Evolutionary conservation across 805 yeast genomes (phyloP).

Genomic region (Candida gorgasii): DNA sequence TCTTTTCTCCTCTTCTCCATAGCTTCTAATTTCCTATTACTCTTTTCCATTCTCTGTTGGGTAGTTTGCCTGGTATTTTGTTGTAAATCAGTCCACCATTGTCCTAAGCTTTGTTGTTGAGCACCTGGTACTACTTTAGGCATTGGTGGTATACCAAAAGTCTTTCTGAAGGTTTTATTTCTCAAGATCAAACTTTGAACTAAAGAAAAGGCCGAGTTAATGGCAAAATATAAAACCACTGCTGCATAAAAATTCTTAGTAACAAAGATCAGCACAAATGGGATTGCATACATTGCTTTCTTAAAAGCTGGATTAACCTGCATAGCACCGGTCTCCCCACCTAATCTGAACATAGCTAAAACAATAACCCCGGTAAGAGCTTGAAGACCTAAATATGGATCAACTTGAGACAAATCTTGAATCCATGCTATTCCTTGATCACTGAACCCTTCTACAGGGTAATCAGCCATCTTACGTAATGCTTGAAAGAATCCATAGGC

Average conservation of each 20-base stretch:
- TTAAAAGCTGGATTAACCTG: conserved; percentile 57
- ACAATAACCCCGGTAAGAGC: conserved; percentile 76
- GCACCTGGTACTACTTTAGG: conserved; percentile 30
- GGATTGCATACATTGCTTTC: conserved; percentile 69
- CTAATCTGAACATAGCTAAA: conserved; percentile 71
- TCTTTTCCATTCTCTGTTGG: conserved; percentile 32
- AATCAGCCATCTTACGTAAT: conserved; percentile 75
- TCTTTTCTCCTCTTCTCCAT: conserved; percentile 34
- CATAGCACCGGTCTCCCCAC: conserved; percentile 88
- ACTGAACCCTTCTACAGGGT: conserved; percentile 81
- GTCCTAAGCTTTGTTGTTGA: conserved; percentile 31
- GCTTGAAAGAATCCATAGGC: conserved; percentile 91
- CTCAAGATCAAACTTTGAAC: conserved; percentile 70
- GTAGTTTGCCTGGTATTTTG: conserved; percentile 32
- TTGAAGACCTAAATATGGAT: conserved; percentile 90
- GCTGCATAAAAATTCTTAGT: conserved; percentile 87
- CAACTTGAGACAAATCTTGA: conserved; percentile 73
- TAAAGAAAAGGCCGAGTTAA: conserved; percentile 74
- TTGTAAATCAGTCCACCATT: conserved; percentile 38
- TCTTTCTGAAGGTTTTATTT: conserved; percentile 55
- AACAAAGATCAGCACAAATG: conserved; percentile 81
- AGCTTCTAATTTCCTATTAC: conserved; percentile 39
- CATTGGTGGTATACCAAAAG: conserved; percentile 51
- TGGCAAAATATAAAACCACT: conserved; percentile 81
- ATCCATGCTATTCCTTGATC: conserved; percentile 87